These are phyloP conservation scores for Ganoderma multipileum DNA, from an alignment of 1,284 basidiomycete genomes.

Conservation along the genomic window DNA sequence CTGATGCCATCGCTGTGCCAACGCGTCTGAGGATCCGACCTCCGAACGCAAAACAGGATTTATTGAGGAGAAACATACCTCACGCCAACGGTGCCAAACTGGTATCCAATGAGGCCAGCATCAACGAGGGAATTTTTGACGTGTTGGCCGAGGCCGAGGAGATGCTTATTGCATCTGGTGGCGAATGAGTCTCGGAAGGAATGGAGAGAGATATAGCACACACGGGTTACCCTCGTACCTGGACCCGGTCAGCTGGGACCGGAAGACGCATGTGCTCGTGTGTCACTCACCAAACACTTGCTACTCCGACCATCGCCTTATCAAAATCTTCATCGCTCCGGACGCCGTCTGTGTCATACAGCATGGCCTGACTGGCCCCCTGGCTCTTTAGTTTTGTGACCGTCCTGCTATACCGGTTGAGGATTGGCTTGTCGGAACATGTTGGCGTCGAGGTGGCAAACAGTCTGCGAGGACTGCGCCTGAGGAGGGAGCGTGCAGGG, in stretches of 20 bases:
- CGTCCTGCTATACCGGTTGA: constrained; percentile 86
- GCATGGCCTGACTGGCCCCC: constrained; percentile 96
- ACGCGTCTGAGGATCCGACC: background rate
- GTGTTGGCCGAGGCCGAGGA: constrained; percentile 87
- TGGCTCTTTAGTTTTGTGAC: constrained; percentile 93
- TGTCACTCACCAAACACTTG: constrained; percentile 85
- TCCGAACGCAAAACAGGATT: background rate
- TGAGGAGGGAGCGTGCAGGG: constrained; percentile 32
- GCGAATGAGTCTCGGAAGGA: constrained; percentile 22
- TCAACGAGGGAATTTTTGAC: constrained; percentile 83
- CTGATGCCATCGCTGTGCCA: constrained; percentile 86
- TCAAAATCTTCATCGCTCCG: constrained; percentile 80
- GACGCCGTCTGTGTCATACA: constrained; percentile 94
- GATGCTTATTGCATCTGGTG: constrained; percentile 88
- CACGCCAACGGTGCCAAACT: constrained; percentile 97
- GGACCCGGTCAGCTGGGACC: constrained; percentile 14
- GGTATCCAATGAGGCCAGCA: constrained; percentile 89
- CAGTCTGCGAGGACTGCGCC: constrained; percentile 33
- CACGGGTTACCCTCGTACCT: constrained; percentile 52
- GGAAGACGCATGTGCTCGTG: constrained; percentile 2
- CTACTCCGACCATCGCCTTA: constrained; percentile 96
- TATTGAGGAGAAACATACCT: constrained; percentile 41
- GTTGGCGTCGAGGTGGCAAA: constrained; percentile 48
- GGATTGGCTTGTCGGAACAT: constrained; percentile 56
- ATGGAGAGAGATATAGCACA: constrained; percentile 34